Conservation (phyloP, 1,284 basidiomycete species). For the Papiliotrema laurentii region DNA sequence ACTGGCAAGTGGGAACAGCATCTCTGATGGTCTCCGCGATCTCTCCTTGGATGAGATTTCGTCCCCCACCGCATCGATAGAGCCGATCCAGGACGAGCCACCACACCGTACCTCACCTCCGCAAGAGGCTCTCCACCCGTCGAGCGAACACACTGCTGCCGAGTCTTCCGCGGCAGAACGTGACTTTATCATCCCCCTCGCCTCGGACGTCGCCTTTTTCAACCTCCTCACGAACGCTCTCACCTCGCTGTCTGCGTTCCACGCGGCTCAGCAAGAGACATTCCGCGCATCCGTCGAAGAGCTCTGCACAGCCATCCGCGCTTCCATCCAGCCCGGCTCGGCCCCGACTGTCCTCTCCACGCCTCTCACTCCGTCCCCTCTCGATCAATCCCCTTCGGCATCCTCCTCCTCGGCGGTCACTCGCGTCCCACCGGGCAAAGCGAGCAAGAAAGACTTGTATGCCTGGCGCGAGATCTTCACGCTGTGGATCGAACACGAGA, state of each 20-base stretch:
- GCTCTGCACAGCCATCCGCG: conserved; percentile 61
- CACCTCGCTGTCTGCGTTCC: conserved; percentile 62
- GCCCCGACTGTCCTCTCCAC: conserved; percentile 25
- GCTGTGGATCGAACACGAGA: conserved; percentile 78
- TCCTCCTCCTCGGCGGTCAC: conserved; percentile 49
- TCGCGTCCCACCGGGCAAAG: conserved; percentile 17
- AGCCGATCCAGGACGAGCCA: too few relatives aligned
- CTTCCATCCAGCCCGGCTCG: conserved; percentile 57
- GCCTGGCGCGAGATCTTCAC: conserved; percentile 88
- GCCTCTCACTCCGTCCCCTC: conserved; percentile 17
- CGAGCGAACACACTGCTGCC: too few relatives aligned
- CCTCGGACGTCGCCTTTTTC: conserved; percentile 78
- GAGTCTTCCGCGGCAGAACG: not conserved
- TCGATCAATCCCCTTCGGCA: not conserved
- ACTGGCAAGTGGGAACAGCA: conserved; percentile 25
- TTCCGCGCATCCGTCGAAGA: conserved; percentile 61
- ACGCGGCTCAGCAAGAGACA: conserved; percentile 58
- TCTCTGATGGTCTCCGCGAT: conserved; percentile 24
- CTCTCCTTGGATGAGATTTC: conserved; percentile 27
- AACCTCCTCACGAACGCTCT: conserved; percentile 69
- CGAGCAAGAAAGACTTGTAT: conserved; percentile 63
- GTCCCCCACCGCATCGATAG: not conserved
- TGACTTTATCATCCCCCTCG: conserved; percentile 74
- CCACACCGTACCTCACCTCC: too few relatives aligned
- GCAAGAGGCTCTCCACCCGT: too few relatives aligned